Percentiles rank a stretch among this genome's conserved stretches.
These are phyloP conservation scores for Xerocomus brunneocitrinus DNA, from an alignment of 768 basidiomycete genomes.

Conservation along the genomic window DNA sequence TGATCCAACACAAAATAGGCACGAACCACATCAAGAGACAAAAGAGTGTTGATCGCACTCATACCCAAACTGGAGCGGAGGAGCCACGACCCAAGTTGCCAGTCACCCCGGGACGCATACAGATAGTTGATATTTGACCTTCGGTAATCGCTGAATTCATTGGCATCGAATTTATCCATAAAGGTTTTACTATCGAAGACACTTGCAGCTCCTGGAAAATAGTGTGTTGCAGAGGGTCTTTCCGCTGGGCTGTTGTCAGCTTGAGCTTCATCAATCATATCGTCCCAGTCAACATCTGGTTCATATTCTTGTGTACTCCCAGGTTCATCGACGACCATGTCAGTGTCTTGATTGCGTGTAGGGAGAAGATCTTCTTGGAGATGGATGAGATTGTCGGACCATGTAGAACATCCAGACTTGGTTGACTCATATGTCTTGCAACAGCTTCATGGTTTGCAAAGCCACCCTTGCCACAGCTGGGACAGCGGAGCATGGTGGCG, in stretches of 20 bases:
- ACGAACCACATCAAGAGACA: conserved; percentile 24
- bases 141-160: conserved; percentile 18
- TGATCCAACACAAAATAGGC: not conserved
- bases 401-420: not conserved
- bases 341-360: not conserved
- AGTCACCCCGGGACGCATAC: conserved; percentile 29
- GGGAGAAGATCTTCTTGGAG: not conserved
- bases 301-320: no score
- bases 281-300: no score
- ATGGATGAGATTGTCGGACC: not conserved
- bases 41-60: conserved; percentile 25
- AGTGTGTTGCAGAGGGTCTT: not conserved
- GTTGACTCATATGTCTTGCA: not conserved
- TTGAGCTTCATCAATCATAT: not conserved
- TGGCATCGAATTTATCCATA: conserved; percentile 23
- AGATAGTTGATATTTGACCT: conserved; percentile 29
- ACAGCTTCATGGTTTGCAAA: not conserved
- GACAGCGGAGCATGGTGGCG: not conserved
- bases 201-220: not conserved
- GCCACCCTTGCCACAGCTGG: not conserved
- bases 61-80: conserved; percentile 27
- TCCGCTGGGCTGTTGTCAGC: not conserved
- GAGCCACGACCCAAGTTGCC: conserved; percentile 32
- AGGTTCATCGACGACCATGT: not conserved
- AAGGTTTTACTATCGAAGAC: conserved; percentile 16